Base-by-base conservation (phyloP, 805 yeast genomes). In the Pichia manshurica region DNA sequence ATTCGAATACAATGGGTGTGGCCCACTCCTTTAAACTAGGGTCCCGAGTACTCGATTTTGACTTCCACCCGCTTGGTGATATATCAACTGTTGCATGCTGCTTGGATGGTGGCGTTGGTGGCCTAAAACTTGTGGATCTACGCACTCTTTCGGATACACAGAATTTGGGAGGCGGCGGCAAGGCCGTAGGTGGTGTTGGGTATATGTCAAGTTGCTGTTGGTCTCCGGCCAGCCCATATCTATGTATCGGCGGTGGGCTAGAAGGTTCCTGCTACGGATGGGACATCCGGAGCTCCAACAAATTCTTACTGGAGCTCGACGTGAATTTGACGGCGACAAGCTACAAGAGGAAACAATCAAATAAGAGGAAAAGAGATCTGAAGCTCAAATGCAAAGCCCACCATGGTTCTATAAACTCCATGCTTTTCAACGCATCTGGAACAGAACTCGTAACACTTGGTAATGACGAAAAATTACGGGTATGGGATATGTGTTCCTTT, bases 241-340 rank as follows among this genome's bases (percentile, higher is more conserved):
- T 84, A 3, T 67, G 90, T 2, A 89, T 90, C 0, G 74, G 88
- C 4, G 96, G 96, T 1, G 89, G 91, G 19, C 74, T 78, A 16
- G 87, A 84, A 55, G 96, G 97, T 0, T 82, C 82, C 40, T 81
- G 85, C 8, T 74, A 85, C 45, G 60, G 90, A 0, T 90, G 97
- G 97, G 98, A 90, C 61, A 75, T 88, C 10, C 67, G 98, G 41
- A 67, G 84, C 42, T 77, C 87, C 21, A 70, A 72, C 16, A 75
- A 84, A 32, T 82, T 87, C 56, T 63, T 87, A 21, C 73, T 81
- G 39, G 72, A 80, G 15, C 64, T 87, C 49, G 90, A 87, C 58
- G 69, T 79, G 42, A 59, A 59, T 41, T 33, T 56, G 12, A 59
- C 64, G 1, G 43, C 52, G 40, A 56, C 53, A 4, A 58, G 52